Percentiles rank a stretch among this genome's conserved stretches.
phyloP scores from a whole-genome alignment of 768 basidiomycete species.

The Tylopilus rubrobrunneus region DNA sequence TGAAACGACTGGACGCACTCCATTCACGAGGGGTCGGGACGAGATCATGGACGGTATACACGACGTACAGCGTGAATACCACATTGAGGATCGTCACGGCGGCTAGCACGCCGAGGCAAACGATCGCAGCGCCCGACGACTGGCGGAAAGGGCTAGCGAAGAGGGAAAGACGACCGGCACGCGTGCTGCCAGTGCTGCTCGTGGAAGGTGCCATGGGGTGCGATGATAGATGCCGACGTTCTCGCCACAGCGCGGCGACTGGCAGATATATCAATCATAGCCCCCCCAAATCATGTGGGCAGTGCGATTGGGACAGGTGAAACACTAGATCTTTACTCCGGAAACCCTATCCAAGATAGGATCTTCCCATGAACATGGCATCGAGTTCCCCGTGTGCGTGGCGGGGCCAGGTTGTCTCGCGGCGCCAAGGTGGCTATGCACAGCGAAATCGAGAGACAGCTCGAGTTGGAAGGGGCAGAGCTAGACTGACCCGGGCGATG shows the following conservation, averaged over 20 bases:
- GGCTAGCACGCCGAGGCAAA: slow-evolving; percentile 19
- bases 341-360: not conserved
- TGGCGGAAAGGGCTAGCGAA: not conserved
- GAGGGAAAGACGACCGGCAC: not conserved
- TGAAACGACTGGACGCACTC: slow-evolving; percentile 11
- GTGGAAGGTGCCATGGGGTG: slow-evolving; percentile 5
- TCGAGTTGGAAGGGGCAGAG: not conserved
- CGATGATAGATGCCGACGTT: not conserved
- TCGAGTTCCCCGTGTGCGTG: not conserved
- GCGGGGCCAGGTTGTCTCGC: not conserved
- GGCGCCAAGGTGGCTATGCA: not conserved
- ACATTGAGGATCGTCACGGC: slow-evolving; percentile 24
- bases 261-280: slow-evolving; percentile 3
- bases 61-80: slow-evolving; percentile 15
- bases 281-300: not conserved
- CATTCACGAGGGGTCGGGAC: slow-evolving; percentile 19
- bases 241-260: not conserved
- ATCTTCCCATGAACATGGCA: not conserved
- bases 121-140: not conserved
- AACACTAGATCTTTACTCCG: not conserved
- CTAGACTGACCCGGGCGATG: not conserved
- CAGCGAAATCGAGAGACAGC: not conserved
- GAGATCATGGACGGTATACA: slow-evolving; percentile 12
- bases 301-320: not conserved
- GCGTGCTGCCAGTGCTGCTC: not conserved